Conservation (phyloP, 331 rosid species). For the Acacia pycnantha region DNA sequence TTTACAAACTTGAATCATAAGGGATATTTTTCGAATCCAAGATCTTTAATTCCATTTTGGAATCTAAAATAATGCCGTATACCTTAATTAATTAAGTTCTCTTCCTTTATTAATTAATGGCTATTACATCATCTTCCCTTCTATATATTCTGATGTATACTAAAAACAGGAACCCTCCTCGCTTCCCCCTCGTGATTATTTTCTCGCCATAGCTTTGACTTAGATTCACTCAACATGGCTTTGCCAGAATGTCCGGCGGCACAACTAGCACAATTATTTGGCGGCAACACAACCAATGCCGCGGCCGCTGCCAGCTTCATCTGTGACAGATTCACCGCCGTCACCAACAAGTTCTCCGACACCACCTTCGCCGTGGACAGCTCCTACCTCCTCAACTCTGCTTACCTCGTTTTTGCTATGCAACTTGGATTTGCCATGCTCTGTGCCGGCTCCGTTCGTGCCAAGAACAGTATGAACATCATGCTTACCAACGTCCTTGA, state of each 20-base stretch:
- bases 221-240: background rate
- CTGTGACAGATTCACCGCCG: conserved; percentile 38
- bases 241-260: background rate
- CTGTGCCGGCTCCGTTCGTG: conserved; percentile 11
- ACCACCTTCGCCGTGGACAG: conserved; percentile 46
- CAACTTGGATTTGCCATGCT: conserved; percentile 17
- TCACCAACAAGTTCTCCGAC: conserved; percentile 39
- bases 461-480: conserved; percentile 16
- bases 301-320: conserved; percentile 50
- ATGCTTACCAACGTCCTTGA: conserved; percentile 18
- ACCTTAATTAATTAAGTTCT: background rate
- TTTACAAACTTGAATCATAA: background rate
- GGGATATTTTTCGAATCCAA: too few relatives aligned
- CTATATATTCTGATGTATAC: too few relatives aligned
- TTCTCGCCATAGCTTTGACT: too few relatives aligned
- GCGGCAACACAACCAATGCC: conserved; percentile 50
- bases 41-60: background rate
- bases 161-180: background rate
- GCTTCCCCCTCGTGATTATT: background rate
- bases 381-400: conserved; percentile 4
- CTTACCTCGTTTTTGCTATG: conserved; percentile 9
- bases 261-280: conserved; percentile 39
- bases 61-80: background rate
- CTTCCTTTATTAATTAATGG: background rate
- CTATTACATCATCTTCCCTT: background rate